Evolutionary conservation across 805 yeast genomes (phyloP), one percentile per base, ranked within the genome.

Genomic region (Metschnikowia sp.): DNA sequence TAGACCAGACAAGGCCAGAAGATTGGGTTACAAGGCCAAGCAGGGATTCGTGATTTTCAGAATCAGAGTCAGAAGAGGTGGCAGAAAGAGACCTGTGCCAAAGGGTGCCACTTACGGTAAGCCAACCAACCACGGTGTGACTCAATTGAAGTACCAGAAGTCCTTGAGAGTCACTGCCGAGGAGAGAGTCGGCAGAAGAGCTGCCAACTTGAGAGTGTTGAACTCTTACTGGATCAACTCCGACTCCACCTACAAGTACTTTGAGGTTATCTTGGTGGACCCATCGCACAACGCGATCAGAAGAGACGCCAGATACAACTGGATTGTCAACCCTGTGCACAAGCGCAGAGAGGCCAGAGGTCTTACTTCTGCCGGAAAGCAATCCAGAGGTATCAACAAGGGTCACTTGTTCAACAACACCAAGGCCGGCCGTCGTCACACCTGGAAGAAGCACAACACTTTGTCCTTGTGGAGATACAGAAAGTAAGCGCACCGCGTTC

Each of bases 91-190:
- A 82, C 97, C 97, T 69, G 97, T 86, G 69, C 90, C 95, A 82
- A 94, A 94, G 94, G 99, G 99, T 88, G 98, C 97, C 72, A 94
- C 98, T 75, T 92, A 94, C 86, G 99, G 99, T 88, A 94, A 94
- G 88, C 99, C 99, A 86, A 94, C 99, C 83, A 94, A 94, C 96
- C 96, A 89, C 82, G 99, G 99, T 88, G 94, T 94, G 65, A 84
- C 83, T 83, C 97, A 94, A 78, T 88, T 94, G 82, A 94, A 94
- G 83, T 91, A 90, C 96, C 99, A 94, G 83, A 89, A 92, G 80
- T 86, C 97, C 58, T 82, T 89, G 77, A 89, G 96, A 79, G 83
- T 96, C 66, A 91, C 97, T 68, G 99, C 99, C 69, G 99, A 94
- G 83, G 99, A 94, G 84, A 88, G 98, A 82, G 96, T 92, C 69